Evolutionary conservation across 140 eudicot species (phyloP), one percentile per base, ranked within the genome.

Genomic region (Eryngium alpinum): DNA sequence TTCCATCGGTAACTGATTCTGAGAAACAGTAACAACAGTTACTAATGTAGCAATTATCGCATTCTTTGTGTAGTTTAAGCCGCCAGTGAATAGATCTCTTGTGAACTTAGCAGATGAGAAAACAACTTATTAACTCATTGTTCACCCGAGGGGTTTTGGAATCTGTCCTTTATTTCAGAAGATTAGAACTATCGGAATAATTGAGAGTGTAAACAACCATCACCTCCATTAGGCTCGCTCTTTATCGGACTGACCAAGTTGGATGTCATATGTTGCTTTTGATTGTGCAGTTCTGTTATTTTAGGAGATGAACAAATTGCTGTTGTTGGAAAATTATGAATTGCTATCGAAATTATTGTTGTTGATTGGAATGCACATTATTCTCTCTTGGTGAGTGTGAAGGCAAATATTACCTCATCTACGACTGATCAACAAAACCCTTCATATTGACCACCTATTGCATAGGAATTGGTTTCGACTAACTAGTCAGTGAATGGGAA

Each of bases 321-420:
- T 82, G 90, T 63, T 79, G 92, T 84, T 87, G n/a, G 97, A 81
- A 83, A 89, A 78, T 90, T 88, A 82, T 75, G 86, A 82, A 84
- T 85, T 89, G 91, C 74, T 82, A 89, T 50, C n/a, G n/a, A n/a
- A 80, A 73, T 27, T 83, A 81, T 28, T 65, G 82, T 24, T 75
- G 86, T 19, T 46, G 86, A 79, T 84, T 86, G 83, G 89, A 71
- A 63, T 83, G 89, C 69, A 83, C 75, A 79, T 57, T 27, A 88
- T 83, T 87, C 33, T 89, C 91, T 62, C 63, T 50, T 22, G 81
- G 84, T 65, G 89, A 81, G 79, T 84, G 85, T 85, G 78, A 89
- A 24, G 91, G 57, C 77, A 82, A 83, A 80, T 88, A 87, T 62
- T 79, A 88, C 87, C 75, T 15, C 63, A 82, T 90, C 77, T 84